phyloP scores from a whole-genome alignment of 106 monocot genomes.

The Platanthera guangdongensis region DNA sequence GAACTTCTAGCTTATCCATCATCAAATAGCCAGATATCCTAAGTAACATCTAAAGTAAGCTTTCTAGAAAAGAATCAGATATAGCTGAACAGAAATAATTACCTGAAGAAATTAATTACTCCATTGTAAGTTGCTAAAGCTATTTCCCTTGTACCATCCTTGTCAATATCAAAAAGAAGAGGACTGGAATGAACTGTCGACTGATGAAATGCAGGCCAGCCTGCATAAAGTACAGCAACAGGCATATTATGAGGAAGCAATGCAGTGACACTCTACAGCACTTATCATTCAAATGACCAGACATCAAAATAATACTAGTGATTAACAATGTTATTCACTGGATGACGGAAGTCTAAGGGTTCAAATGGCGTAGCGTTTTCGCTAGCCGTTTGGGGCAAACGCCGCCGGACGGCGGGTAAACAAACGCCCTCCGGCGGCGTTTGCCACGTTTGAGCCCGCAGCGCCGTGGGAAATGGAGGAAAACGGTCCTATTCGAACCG shows the following conservation, averaged over 20 bases:
- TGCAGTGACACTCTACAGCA: neutral
- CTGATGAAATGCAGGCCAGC: slow-evolving; percentile 98
- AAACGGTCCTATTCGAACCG: too few species aligned
- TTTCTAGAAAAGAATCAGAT: neutral
- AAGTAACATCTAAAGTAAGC: slow-evolving; percentile 16
- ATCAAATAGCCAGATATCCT: slow-evolving; percentile 95
- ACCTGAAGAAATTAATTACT: slow-evolving; percentile 92
- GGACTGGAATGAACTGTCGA: slow-evolving; percentile 97
- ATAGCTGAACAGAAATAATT: slow-evolving; percentile 6
- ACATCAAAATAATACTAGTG: neutral
- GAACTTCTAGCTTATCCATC: slow-evolving; percentile 93
- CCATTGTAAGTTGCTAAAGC: slow-evolving; percentile 96
- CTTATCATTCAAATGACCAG: neutral
- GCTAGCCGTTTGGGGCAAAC: too few species aligned
- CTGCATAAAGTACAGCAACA: slow-evolving; percentile 25
- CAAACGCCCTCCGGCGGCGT: too few species aligned
- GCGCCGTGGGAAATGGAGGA: too few species aligned
- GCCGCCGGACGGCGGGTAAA: too few species aligned
- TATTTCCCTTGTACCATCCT: slow-evolving; percentile 92
- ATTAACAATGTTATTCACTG: neutral
- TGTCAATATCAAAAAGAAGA: slow-evolving; percentile 87
- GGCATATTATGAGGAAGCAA: neutral
- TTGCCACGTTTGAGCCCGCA: too few species aligned
- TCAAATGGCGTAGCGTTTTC: too few species aligned
- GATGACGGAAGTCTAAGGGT: neutral